Evolutionary conservation across 2,329 filamentous ascomycete genomes (phyloP).

Genomic region (Leptographium lundbergii): DNA sequence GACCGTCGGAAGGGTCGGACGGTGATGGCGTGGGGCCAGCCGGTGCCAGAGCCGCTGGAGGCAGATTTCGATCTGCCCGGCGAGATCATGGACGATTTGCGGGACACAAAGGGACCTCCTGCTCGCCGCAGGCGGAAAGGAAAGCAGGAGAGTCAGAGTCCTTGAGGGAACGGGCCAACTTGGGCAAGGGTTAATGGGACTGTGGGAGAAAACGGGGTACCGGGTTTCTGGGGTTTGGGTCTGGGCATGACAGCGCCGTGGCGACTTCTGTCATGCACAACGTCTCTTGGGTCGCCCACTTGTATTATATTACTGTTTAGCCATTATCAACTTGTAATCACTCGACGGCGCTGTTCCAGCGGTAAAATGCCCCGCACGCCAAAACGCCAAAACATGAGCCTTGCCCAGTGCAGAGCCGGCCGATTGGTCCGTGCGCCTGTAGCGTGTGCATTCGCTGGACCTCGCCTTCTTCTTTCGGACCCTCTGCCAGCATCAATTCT

Average conservation of each 20-base stretch:
- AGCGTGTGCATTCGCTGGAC: background rate
- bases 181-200: background rate
- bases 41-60: constrained; percentile 60
- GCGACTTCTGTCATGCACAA: too few relatives aligned
- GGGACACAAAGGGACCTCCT: constrained; percentile 31
- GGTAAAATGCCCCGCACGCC: background rate
- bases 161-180: background rate
- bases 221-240: too few relatives aligned
- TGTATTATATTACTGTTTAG: too few relatives aligned
- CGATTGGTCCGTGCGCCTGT: constrained; percentile 3
- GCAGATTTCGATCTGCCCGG: constrained; percentile 63
- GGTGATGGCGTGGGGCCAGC: constrained; percentile 67
- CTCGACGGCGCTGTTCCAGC: background rate
- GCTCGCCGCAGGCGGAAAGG: constrained; percentile 4
- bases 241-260: too few relatives aligned
- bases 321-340: too few relatives aligned
- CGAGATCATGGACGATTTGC: constrained; percentile 45
- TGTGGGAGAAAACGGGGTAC: background rate
- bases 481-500: background rate
- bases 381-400: too few relatives aligned
- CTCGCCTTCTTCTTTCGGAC: background rate
- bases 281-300: too few relatives aligned
- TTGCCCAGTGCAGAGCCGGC: background rate
- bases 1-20: constrained; percentile 57
- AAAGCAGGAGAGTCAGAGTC: background rate